Evolutionary conservation across 2,329 filamentous ascomycete species (phyloP), one percentile per base, ranked within the genome.

Genomic region (Aspergillus sp.): DNA sequence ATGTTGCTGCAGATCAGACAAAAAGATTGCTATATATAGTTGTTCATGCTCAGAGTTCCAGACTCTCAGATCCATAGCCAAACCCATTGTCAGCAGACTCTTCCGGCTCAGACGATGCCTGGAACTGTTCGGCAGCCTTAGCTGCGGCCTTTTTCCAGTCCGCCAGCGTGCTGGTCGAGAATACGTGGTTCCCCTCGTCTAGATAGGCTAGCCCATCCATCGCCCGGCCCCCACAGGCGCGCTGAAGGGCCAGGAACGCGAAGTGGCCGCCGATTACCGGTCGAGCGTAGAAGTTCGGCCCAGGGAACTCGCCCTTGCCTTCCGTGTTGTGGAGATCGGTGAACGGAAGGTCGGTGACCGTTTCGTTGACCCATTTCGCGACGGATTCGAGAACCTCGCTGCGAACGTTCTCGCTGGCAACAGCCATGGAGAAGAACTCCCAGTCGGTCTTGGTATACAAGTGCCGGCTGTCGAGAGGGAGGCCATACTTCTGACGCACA

Each of bases 361-460:
- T 96, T 77, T 96, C 90, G 70, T 95, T 96, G 61, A 96, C 81
- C 92, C 92, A 96, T 58, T 79, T 80, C 1, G 90, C 90, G 42
- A 95, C 88, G 17, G 86, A 84, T 61, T 91, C 83, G 38, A 95
- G 78, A 54, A 96, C 92, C 72, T 90, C 86, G 2, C 83, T 82
- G 57, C 91, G 84, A 1, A 90, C 89, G 60, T 82, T 78, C 71
- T 85, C 84, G 66, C 86, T 87, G 3, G 90, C 86, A 5, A 96
- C 89, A 1, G 91, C 90, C 50, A 92, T 91, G 0, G 91, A 90
- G 74, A 95, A 93, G 73, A 96, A 92, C 68, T 95, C 89, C 92
- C 92, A 96, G 77, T 96, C 92, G 30, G 89, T 92, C 78, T 96
- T 96, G 36, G 91, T 89, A 75, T 95, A 95, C 3, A 94, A 75